Conservation (phyloP, 176 grass and related monocot genomes). For the Aegilops bicornis region DNA sequence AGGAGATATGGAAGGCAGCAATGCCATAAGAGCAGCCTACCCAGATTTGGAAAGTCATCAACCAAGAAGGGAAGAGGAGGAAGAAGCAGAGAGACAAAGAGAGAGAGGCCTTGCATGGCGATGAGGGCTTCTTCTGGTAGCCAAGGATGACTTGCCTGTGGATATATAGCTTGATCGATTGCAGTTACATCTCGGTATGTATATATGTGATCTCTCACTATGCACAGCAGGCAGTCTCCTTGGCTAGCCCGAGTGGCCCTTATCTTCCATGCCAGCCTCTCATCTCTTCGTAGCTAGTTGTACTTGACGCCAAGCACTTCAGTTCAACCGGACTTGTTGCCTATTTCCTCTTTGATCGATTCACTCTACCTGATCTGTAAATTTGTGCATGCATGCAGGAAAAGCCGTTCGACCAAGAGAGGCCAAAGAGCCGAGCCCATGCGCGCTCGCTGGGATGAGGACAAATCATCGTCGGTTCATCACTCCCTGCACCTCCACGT, state of each 20-base stretch:
- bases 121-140: slow-evolving; percentile 30
- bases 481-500: too few relatives aligned
- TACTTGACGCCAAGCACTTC: not conserved
- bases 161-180: slow-evolving; percentile 13
- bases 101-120: slow-evolving; percentile 31
- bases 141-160: slow-evolving; percentile 64
- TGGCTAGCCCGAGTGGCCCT: slow-evolving; percentile 48
- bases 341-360: not conserved
- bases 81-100: not conserved
- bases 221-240: slow-evolving; percentile 46
- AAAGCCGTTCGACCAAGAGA: too few relatives aligned
- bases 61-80: not conserved
- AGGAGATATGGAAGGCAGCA: not conserved
- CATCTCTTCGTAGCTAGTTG: not conserved
- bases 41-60: not conserved
- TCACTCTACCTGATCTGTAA: too few relatives aligned
- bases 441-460: too few relatives aligned
- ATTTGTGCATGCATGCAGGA: too few relatives aligned
- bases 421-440: too few relatives aligned
- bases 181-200: too few relatives aligned
- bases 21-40: not conserved
- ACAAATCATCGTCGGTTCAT: too few relatives aligned
- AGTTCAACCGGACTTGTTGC: not conserved
- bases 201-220: too few relatives aligned
- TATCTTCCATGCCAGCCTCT: slow-evolving; percentile 37